Evolutionary conservation across 257 asterid species (phyloP).

Genomic region (Gentiana dahurica): DNA sequence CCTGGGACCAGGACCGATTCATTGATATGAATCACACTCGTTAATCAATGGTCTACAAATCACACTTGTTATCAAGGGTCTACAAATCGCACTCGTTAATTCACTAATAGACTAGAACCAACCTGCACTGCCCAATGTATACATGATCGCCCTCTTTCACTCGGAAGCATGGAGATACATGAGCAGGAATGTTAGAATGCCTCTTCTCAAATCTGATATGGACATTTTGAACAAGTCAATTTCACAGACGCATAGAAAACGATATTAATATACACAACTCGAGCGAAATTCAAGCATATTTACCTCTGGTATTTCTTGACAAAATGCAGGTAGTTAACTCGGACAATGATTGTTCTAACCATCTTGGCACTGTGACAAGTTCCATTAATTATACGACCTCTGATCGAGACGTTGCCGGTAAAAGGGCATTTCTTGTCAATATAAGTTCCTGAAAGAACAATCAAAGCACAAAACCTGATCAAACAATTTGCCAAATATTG

Average conservation of each 20-base stretch:
- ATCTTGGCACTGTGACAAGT: constrained; percentile 92
- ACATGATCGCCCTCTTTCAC: constrained; percentile 82
- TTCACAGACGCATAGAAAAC: neutral
- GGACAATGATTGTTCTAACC: constrained; percentile 62
- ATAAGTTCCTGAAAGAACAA: constrained; percentile 35
- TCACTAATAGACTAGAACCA: neutral
- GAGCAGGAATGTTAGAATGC: constrained; percentile 78
- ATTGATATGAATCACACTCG: no score
- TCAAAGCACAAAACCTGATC: neutral
- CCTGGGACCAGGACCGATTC: no score
- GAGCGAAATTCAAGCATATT: neutral
- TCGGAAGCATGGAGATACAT: constrained; percentile 81
- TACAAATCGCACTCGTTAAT: no score
- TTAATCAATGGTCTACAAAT: no score
- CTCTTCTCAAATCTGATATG: constrained; percentile 62
- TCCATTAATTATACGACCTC: constrained; percentile 80
- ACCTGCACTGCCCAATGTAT: constrained; percentile 85
- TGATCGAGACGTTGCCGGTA: constrained; percentile 65
- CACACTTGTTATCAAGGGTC: no score
- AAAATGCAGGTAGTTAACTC: constrained; percentile 67
- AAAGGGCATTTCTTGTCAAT: constrained; percentile 87
- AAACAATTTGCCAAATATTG: neutral
- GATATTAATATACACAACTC: neutral
- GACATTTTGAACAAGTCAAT: neutral
- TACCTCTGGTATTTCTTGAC: constrained; percentile 74